phyloP scores from a whole-genome alignment of 176 grass and related monocot species.

The Typha latifolia region DNA sequence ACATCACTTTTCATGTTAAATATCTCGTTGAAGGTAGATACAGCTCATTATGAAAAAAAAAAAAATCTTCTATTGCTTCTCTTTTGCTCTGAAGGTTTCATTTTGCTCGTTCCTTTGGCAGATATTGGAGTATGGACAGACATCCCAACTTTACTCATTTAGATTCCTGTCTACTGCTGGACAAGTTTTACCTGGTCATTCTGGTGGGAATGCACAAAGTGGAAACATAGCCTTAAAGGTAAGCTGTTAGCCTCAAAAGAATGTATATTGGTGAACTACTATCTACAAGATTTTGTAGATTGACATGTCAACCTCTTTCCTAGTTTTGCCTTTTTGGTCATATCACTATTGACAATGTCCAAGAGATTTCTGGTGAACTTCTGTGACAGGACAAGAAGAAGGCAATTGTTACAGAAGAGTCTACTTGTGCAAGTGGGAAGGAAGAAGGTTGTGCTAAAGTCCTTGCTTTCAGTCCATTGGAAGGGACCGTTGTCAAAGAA shows the following conservation, averaged over 20 bases:
- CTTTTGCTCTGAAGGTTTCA: background rate
- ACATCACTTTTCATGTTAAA: background rate
- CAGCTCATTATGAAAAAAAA: background rate
- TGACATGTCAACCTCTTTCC: background rate
- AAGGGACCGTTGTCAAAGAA: constrained; percentile 31
- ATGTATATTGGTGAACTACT: background rate
- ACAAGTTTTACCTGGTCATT: constrained; percentile 25
- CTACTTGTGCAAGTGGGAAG: constrained; percentile 14
- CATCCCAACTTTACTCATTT: constrained; percentile 13
- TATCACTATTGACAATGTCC: too few species aligned
- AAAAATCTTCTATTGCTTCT: background rate
- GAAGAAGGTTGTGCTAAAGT: constrained; percentile 28
- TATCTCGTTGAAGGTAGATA: background rate
- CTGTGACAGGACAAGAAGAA: constrained; percentile 12
- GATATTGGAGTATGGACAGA: constrained; percentile 31
- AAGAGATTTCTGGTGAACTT: constrained; percentile 7
- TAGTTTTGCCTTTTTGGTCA: background rate
- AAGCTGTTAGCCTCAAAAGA: constrained; percentile 5
- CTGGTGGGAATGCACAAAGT: constrained; percentile 27
- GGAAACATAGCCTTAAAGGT: constrained; percentile 1
- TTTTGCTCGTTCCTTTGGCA: background rate
- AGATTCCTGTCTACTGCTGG: background rate
- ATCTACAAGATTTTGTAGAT: background rate
- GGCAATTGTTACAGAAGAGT: constrained; percentile 11
- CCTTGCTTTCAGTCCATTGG: constrained; percentile 56